These are phyloP conservation scores for Butyriboletus loyo DNA, from an alignment of 768 basidiomycete species.

Conservation along the genomic window DNA sequence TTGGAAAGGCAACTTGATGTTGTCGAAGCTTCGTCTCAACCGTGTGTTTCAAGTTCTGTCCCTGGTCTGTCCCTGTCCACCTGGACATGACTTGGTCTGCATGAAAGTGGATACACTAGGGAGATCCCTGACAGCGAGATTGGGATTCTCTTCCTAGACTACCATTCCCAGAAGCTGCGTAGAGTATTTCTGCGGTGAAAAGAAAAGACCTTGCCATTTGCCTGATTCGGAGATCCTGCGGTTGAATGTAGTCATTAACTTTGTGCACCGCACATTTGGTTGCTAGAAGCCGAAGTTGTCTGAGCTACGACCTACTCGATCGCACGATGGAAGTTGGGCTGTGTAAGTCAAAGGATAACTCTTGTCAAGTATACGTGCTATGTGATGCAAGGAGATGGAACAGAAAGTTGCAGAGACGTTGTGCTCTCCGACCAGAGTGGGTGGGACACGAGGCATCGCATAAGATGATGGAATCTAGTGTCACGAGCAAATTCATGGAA, in stretches of 20 bases:
- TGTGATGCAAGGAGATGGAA: neutral
- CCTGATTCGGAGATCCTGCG: neutral
- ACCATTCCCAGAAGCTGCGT: neutral
- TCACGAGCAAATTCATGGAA: neutral
- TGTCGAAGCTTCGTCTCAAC: constrained; percentile 1
- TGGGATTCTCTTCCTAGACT: neutral
- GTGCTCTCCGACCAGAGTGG: neutral
- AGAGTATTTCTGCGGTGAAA: neutral
- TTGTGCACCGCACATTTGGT: neutral
- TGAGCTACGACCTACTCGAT: neutral
- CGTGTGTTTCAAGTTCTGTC: neutral
- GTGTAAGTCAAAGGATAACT: neutral
- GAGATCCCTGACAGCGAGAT: neutral
- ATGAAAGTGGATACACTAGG: neutral
- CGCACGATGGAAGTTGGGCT: neutral
- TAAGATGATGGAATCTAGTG: neutral
- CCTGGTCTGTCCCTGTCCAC: neutral
- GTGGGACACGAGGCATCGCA: neutral
- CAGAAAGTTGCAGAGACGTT: neutral
- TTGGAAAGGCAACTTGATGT: constrained; percentile 9
- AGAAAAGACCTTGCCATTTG: neutral
- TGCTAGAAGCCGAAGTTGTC: neutral
- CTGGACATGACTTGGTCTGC: neutral
- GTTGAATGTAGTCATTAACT: neutral
- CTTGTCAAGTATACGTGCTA: neutral